Base-by-base conservation (phyloP, 2,329 filamentous ascomycete genomes). In the Ceratocystis variospora region DNA sequence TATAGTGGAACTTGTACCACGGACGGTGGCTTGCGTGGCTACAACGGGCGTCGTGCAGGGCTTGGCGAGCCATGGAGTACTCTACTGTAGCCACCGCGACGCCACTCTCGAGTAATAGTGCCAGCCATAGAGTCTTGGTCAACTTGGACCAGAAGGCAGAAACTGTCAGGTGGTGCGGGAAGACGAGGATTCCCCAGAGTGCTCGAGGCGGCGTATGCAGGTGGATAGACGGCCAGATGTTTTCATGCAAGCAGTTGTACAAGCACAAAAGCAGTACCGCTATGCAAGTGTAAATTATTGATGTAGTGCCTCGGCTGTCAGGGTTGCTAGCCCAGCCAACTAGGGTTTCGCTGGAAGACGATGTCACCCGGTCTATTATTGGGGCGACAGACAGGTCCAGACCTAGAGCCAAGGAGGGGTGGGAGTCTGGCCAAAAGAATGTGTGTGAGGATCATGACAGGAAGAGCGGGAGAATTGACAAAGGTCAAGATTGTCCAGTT, bases 211-310 rank as follows among this genome's bases (percentile, higher is more conserved):
- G 46, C 15, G 50, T 33, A 19, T 64, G 33, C 33, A 53, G 31
- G 33, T 57, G 46, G 5, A 41, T 41, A 15, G 61, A 62, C 17
- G 59, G 50, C 1, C 44, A 53, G 50, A 64, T 46, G 19, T 22
- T 33, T 3, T 19, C 22, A n/a, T 67, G 61, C 12, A 61, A 28
- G 22, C 57, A 48, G 33, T 57, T 67, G 41, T 67, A 67, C 22
- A 61, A 67, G n/a, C 61, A 67, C 33, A 64, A 53, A n/a, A 67
- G 46, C 12, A 64, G 41, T 10, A 64, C 50, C 5, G 65, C 28
- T 31, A 67, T n/a, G 28, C 65, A 67, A 17, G 48, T 64, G 31
- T 62, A 67, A 1, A 67, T 17, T 15, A 64, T 67, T 6, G 53
- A 53, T 15, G 62, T 12, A 7, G 65, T 67, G 12, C 65, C 61